phyloP scores from a whole-genome alignment of 345 rosid genomes.

The Streptanthus diversifolius region DNA sequence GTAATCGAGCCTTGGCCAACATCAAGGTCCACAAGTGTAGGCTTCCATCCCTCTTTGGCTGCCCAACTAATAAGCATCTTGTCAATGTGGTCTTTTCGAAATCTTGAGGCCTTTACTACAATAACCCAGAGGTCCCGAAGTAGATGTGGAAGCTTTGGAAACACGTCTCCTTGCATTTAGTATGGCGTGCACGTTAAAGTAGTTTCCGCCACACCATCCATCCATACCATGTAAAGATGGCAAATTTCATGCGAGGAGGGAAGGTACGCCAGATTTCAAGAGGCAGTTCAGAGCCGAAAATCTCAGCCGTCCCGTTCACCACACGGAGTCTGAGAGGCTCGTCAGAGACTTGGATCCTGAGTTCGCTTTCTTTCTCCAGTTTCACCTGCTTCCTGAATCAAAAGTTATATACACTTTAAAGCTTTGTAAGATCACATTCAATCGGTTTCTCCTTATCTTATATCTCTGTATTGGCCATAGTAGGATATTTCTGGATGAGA shows the following conservation, averaged over 20 bases:
- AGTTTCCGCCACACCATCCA: conserved; percentile 82
- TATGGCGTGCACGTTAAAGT: conserved; percentile 76
- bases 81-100: conserved; percentile 83
- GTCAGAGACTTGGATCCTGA: conserved; percentile 80
- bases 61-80: conserved; percentile 96
- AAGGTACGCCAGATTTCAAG: conserved; percentile 75
- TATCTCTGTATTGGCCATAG: too few species aligned
- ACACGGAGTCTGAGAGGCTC: conserved; percentile 63
- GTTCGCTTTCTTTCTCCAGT: conserved; percentile 77
- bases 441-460: too few species aligned
- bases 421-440: too few species aligned
- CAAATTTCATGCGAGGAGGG: conserved; percentile 79
- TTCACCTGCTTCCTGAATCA: conserved; percentile 80
- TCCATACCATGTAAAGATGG: conserved; percentile 70
- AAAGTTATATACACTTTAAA: too few species aligned
- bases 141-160: conserved; percentile 56
- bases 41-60: conserved; percentile 85
- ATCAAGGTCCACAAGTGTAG: conserved; percentile 81
- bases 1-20: conserved; percentile 90
- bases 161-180: conserved; percentile 61
- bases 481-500: too few species aligned
- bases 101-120: conserved; percentile 83
- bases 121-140: conserved; percentile 86
- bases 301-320: conserved; percentile 79
- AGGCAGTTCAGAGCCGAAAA: conserved; percentile 86